Evolutionary conservation across 176 grass and related monocot genomes (phyloP).

Genomic region (Oryza punctata): DNA sequence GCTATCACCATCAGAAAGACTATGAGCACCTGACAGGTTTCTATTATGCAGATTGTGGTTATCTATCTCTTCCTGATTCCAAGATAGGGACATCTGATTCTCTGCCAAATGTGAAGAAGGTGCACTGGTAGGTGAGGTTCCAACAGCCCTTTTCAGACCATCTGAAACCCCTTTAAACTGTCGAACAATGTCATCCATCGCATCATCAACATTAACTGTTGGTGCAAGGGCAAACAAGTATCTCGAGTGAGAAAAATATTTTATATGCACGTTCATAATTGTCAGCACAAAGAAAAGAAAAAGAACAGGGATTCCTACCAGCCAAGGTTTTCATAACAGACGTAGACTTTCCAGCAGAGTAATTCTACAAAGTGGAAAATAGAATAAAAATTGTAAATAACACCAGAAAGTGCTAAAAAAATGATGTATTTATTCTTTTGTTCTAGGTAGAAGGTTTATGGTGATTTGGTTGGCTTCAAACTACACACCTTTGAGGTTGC

Average conservation of each 20-base stretch:
- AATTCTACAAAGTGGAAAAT: slow-evolving; percentile 70
- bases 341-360: slow-evolving; percentile 93
- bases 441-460: slow-evolving; percentile 30
- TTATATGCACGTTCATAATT: slow-evolving; percentile 23
- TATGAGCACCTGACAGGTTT: slow-evolving; percentile 58
- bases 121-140: slow-evolving; percentile 51
- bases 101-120: slow-evolving; percentile 44
- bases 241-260: slow-evolving; percentile 24
- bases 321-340: slow-evolving; percentile 95
- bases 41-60: slow-evolving; percentile 50
- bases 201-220: slow-evolving; percentile 96
- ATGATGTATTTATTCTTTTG: not conserved
- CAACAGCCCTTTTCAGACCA: slow-evolving; percentile 68
- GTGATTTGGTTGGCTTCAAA: not conserved
- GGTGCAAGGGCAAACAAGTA: slow-evolving; percentile 37
- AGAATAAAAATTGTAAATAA: slow-evolving; percentile 31
- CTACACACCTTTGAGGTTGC: slow-evolving; percentile 73
- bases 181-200: slow-evolving; percentile 96
- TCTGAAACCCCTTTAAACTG: slow-evolving; percentile 97
- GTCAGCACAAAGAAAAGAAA: not conserved
- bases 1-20: slow-evolving; percentile 87
- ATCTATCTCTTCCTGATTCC: slow-evolving; percentile 67
- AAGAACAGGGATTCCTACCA: slow-evolving; percentile 51
- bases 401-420: slow-evolving; percentile 24
- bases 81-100: slow-evolving; percentile 64